These are phyloP conservation scores for Sclerotinia nivalis DNA, from an alignment of 2,329 filamentous ascomycete species.

Conservation along the genomic window DNA sequence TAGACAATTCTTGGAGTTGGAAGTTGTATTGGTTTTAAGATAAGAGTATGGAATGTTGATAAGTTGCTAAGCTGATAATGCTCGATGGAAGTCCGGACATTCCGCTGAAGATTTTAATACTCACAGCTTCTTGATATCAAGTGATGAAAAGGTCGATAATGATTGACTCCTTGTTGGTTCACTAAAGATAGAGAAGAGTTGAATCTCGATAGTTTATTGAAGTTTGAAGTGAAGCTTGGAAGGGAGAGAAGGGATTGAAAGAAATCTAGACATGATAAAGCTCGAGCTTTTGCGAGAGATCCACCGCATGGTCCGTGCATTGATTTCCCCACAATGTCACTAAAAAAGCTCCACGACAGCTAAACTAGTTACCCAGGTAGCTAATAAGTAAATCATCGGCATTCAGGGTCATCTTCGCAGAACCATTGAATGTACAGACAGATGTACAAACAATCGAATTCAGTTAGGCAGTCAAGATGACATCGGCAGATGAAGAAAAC, in stretches of 20 bases:
- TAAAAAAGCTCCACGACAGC: slow-evolving; percentile 20
- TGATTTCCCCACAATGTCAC: neutral
- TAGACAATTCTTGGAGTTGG: neutral
- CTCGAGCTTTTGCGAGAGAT: neutral
- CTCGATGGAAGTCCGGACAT: slow-evolving; percentile 5
- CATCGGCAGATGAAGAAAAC: slow-evolving; percentile 54
- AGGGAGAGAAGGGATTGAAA: neutral
- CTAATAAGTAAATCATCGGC: slow-evolving; percentile 1
- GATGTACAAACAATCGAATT: neutral
- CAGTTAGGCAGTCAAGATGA: slow-evolving; percentile 29
- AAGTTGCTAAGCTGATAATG: slow-evolving; percentile 14
- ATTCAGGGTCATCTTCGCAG: neutral
- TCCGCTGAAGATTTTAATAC: neutral
- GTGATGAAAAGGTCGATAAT: neutral
- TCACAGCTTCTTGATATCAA: neutral
- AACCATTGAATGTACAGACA: neutral
- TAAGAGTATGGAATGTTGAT: slow-evolving; percentile 3
- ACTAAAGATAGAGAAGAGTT: neutral
- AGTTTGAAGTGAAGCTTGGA: neutral
- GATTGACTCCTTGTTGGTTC: neutral
- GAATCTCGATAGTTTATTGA: neutral
- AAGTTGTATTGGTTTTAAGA: neutral
- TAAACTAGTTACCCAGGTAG: neutral
- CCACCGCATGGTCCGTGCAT: slow-evolving; percentile 17
- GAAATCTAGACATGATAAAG: neutral